These are phyloP conservation scores for Skeletonema potamos DNA, from an alignment of 108 stramenopile species.

Conservation along the genomic window DNA sequence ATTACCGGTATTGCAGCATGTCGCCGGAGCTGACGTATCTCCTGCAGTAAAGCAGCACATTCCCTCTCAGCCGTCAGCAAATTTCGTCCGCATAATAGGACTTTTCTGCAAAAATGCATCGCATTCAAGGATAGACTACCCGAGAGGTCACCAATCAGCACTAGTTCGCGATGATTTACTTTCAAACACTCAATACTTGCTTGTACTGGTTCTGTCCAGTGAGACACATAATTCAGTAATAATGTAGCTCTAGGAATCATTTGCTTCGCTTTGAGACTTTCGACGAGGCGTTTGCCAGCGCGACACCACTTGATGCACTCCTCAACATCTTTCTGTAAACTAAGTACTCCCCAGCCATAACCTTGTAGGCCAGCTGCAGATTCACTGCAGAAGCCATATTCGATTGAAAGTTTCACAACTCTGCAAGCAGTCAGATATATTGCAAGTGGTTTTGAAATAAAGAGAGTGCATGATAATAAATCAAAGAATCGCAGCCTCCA, in stretches of 20 bases:
- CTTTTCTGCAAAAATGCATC: neutral
- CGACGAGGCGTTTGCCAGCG: neutral
- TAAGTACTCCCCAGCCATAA: neutral
- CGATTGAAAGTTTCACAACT: constrained; percentile 8
- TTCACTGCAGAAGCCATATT: constrained; percentile 15
- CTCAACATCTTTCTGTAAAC: constrained; percentile 1
- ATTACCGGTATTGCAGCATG: neutral
- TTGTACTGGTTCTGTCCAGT: constrained; percentile 9
- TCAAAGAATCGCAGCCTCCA: neutral
- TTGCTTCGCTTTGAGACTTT: constrained; percentile 8
- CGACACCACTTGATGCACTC: constrained; percentile 5
- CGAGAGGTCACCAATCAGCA: constrained; percentile 7
- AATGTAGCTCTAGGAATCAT: neutral
- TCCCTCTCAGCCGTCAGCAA: constrained; percentile 7
- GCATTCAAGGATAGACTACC: neutral
- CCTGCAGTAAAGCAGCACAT: neutral
- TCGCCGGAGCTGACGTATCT: neutral
- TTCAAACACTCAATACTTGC: neutral
- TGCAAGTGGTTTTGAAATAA: neutral
- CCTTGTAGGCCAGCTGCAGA: constrained; percentile 4
- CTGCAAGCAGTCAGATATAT: neutral
- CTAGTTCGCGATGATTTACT: neutral
- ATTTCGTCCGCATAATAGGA: constrained; percentile 1
- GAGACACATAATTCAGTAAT: neutral
- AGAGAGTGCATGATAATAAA: neutral